phyloP scores from a whole-genome alignment of 345 rosid genomes.

The Eucalyptus cloeziana region DNA sequence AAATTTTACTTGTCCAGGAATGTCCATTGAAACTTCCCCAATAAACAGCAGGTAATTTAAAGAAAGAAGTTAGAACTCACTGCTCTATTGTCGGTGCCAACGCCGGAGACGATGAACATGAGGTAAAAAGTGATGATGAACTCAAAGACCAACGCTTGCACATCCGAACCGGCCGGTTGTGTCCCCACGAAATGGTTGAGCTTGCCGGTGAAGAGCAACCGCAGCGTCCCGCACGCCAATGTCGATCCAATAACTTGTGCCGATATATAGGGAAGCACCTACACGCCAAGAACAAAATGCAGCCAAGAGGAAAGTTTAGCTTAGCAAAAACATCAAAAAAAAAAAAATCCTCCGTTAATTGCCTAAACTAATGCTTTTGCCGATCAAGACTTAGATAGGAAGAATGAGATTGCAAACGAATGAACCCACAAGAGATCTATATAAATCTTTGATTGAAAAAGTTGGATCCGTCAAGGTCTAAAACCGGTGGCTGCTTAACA shows the following conservation, averaged over 20 bases:
- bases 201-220: conserved; percentile 47
- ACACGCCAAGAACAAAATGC: not conserved
- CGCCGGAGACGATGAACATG: conserved; percentile 76
- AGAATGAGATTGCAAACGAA: no score
- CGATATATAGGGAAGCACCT: conserved; percentile 65
- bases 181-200: conserved; percentile 64
- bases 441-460: no score
- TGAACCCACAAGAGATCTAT: not conserved
- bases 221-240: conserved; percentile 57
- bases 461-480: no score
- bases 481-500: not conserved
- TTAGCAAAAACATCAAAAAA: not conserved
- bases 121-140: conserved; percentile 90
- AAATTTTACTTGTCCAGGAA: not conserved
- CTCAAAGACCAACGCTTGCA: conserved; percentile 71
- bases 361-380: no score
- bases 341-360: not conserved
- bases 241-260: conserved; percentile 74
- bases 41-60: no score
- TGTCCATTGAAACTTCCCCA: not conserved
- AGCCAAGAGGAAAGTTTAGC: not conserved
- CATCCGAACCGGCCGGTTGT: conserved; percentile 43
- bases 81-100: conserved; percentile 80
- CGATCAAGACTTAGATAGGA: not conserved
- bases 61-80: conserved; percentile 22